Evolutionary conservation across 2,329 filamentous ascomycete genomes (phyloP), one percentile per base, ranked within the genome.

Genomic region (Pleoardoris graminearum): DNA sequence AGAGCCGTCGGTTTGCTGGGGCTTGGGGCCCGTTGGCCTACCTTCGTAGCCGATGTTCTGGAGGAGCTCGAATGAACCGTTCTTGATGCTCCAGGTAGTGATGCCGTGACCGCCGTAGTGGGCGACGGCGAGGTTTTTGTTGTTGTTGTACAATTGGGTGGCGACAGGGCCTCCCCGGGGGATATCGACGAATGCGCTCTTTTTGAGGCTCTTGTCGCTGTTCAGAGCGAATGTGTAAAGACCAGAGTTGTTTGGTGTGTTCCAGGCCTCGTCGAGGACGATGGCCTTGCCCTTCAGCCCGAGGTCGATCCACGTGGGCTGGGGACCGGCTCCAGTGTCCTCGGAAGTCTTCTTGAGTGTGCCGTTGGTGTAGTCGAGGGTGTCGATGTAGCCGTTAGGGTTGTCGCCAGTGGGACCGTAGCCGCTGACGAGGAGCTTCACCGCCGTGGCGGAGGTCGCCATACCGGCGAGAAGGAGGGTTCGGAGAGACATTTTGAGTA

Each of bases 251-350:
- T 52, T 35, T n/a, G 72, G 64, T 2, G 65, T 66, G 72, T 65
- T 4, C 64, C 63, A 19, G 67, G 66, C 82, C 74, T 88, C 85
- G 59, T 88, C 80, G 38, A 83, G 61, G 69, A 85, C 88, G 72
- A 82, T 85, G 10, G 88, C 73, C 11, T 77, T 68, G 19, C 75
- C 74, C 54, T 78, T 76, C 51, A 75, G 68, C 63, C 85, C 80
- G 17, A 85, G 75, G 17, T 82, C 81, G 51, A 88, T 72, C 84
- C 85, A 88, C 10, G 83, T 81, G 4, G 85, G 81, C 54, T 79
- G 80, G 1, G 75, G 69, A 8, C 76, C 80, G 68, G 84, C 87
- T 29, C 73, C 72, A 4, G 72, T 74, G 46, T 74, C 75, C 19
- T 75, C 76, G 46, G 76, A 76, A 16, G 80, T 68, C 17, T 70